These are phyloP conservation scores for Ophidiomyces ophidiicola DNA, from an alignment of 2,329 filamentous ascomycete species.

Conservation along the genomic window DNA sequence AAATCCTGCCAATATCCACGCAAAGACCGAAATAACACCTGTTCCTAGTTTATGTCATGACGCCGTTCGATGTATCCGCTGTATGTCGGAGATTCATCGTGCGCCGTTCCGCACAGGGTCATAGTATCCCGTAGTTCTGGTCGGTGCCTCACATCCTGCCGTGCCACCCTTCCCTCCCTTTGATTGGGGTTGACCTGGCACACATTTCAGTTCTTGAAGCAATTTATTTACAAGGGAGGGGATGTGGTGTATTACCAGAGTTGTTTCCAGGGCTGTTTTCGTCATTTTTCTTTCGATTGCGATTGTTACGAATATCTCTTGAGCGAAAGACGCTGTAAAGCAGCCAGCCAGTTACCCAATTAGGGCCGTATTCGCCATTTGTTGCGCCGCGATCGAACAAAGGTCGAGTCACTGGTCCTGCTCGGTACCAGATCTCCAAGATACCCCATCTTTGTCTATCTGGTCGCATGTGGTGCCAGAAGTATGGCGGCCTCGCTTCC, in stretches of 20 bases:
- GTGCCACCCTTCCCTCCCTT: constrained; percentile 18
- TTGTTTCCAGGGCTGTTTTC: constrained; percentile 14
- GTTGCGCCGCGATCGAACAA: constrained; percentile 33
- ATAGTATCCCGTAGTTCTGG: constrained; percentile 25
- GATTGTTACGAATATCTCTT: constrained; percentile 36
- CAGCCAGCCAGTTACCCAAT: constrained; percentile 38
- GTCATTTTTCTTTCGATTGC: constrained; percentile 32
- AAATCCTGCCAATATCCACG: too few relatives aligned
- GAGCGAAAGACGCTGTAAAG: constrained; percentile 39
- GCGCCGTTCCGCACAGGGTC: constrained; percentile 32
- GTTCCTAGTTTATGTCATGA: too few relatives aligned
- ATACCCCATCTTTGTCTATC: constrained; percentile 34
- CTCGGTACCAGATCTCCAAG: constrained; percentile 33
- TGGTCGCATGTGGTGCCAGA: constrained; percentile 37
- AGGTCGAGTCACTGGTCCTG: constrained; percentile 27
- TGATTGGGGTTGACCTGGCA: constrained; percentile 16
- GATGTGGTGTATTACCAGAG: constrained; percentile 12
- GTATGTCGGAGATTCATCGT: constrained; percentile 14
- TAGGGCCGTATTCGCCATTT: constrained; percentile 34
- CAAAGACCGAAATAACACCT: too few relatives aligned
- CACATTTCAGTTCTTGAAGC: constrained; percentile 1
- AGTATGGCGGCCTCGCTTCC: constrained; percentile 31
- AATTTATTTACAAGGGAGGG: constrained; percentile 11
- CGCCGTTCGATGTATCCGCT: too few relatives aligned
- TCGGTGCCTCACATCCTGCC: constrained; percentile 18